phyloP scores from a whole-genome alignment of 345 rosid species.

The Ceriops decandra region DNA sequence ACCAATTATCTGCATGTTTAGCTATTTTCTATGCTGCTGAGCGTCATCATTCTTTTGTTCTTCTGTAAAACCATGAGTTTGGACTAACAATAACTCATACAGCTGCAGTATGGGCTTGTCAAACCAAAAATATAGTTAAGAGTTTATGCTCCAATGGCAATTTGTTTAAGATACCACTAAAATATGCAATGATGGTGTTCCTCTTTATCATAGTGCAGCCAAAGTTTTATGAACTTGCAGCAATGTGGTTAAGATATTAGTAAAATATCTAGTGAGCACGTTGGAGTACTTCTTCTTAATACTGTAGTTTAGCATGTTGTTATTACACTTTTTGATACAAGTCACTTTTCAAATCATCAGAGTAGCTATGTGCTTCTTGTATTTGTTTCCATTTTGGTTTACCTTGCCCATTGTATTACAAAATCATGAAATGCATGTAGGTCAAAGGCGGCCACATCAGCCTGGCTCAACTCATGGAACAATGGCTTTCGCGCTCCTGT shows the following conservation, averaged over 20 bases:
- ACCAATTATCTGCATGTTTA: neutral
- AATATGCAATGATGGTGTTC: neutral
- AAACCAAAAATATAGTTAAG: neutral
- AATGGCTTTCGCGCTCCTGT: slow-evolving; percentile 57
- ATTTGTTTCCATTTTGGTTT: neutral
- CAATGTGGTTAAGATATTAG: no score
- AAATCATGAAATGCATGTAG: slow-evolving; percentile 29
- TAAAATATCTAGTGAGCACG: no score
- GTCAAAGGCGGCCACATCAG: slow-evolving; percentile 48
- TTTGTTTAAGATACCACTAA: neutral
- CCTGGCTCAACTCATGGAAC: slow-evolving; percentile 61
- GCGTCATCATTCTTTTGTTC: neutral
- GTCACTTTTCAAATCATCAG: neutral
- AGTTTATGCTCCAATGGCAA: neutral
- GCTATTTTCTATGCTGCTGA: neutral
- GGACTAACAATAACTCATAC: neutral
- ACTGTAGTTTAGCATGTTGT: no score
- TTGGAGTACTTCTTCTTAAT: no score
- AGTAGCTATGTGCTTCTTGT: neutral
- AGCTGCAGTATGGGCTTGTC: neutral
- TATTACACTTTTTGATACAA: no score
- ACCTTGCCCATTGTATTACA: neutral
- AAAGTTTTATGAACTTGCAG: no score
- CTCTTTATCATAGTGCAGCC: no score
- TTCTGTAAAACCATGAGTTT: neutral